Evolutionary conservation across 345 rosid genomes (phyloP).

Genomic region (Punica granatum): DNA sequence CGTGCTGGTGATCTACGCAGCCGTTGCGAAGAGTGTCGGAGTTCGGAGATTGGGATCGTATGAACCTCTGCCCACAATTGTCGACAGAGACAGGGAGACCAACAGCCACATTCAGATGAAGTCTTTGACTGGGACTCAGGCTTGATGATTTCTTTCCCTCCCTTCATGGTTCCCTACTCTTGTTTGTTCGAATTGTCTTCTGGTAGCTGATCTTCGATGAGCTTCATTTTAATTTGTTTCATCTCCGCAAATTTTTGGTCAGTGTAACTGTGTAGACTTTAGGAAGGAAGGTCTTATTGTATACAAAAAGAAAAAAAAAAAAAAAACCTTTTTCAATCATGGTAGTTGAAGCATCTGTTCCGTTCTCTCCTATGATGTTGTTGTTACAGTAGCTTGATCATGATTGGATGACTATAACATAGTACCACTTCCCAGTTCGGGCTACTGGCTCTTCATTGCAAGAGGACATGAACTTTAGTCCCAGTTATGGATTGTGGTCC

Average conservation of each 20-base stretch:
- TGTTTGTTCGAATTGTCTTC: background rate
- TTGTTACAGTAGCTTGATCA: background rate
- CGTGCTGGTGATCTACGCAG: constrained; percentile 45
- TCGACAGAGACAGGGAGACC: constrained; percentile 20
- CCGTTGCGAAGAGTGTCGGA: constrained; percentile 42
- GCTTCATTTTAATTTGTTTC: background rate
- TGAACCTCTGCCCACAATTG: constrained; percentile 58
- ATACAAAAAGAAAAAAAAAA: background rate
- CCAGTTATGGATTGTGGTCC: background rate
- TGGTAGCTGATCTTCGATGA: background rate
- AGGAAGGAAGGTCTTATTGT: background rate
- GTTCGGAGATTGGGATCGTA: constrained; percentile 59
- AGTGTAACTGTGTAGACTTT: background rate
- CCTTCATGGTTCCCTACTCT: background rate
- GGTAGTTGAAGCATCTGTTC: background rate
- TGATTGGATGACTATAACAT: background rate
- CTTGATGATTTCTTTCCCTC: constrained; percentile 39
- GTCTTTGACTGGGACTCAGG: constrained; percentile 73
- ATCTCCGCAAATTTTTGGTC: background rate
- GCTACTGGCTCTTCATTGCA: background rate
- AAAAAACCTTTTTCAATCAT: background rate
- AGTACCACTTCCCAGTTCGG: background rate
- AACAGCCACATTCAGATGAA: constrained; percentile 73
- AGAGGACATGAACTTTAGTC: background rate
- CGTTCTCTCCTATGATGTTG: background rate